phyloP scores from a whole-genome alignment of 345 rosid species.

The Firmiana major region DNA sequence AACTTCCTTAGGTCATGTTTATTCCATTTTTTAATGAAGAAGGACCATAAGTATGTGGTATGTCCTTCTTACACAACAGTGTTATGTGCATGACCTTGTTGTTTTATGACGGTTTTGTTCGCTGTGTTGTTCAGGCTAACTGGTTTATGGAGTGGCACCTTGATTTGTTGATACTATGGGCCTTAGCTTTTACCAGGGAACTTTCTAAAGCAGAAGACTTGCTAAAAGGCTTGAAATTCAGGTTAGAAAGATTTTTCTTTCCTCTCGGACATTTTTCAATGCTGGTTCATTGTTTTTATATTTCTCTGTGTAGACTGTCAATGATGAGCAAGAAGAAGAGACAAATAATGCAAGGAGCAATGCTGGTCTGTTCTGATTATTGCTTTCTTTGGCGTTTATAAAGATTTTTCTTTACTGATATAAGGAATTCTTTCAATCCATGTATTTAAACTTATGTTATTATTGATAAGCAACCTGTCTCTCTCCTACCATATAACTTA shows the following conservation, averaged over 20 bases:
- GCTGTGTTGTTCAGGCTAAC: constrained; percentile 38
- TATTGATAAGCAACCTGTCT: neutral
- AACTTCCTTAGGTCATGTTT: neutral
- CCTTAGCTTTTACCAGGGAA: constrained; percentile 60
- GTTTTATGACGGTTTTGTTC: neutral
- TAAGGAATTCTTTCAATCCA: neutral
- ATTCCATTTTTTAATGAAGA: neutral
- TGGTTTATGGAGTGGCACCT: constrained; percentile 85
- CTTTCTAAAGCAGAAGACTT: constrained; percentile 65
- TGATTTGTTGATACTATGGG: constrained; percentile 79
- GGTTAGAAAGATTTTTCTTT: constrained; percentile 39
- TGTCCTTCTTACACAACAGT: neutral
- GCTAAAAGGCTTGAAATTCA: constrained; percentile 58
- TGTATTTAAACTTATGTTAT: neutral
- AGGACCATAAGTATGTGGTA: neutral
- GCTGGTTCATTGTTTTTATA: constrained; percentile 12
- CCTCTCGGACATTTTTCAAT: constrained; percentile 1
- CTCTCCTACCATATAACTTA: neutral
- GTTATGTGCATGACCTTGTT: neutral
- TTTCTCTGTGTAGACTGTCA: constrained; percentile 42
- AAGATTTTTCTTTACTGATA: neutral
- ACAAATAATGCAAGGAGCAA: constrained; percentile 57
- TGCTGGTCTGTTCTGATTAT: constrained; percentile 49
- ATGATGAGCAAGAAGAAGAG: constrained; percentile 77
- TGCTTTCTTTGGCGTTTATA: constrained; percentile 17